These are phyloP conservation scores for Quercus aquifolioides DNA, from an alignment of 306 rosid species.

Conservation along the genomic window DNA sequence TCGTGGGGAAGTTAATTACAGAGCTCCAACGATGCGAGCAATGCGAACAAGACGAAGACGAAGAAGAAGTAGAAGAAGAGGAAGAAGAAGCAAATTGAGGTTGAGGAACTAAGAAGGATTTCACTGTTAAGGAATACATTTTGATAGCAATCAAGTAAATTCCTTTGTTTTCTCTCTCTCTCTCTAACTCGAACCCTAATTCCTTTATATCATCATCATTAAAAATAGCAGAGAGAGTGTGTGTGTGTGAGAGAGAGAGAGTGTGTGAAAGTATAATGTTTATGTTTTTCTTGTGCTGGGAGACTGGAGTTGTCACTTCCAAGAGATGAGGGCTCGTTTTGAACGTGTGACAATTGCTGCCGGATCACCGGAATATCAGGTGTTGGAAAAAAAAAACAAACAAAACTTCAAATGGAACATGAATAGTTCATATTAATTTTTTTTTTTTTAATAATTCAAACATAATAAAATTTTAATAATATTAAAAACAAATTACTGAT, in stretches of 20 bases:
- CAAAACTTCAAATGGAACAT: too few relatives aligned
- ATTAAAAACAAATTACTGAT: too few relatives aligned
- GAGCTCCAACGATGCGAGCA: conserved; percentile 13
- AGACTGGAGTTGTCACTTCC: not conserved
- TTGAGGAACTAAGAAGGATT: conserved; percentile 31
- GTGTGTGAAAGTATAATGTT: too few relatives aligned
- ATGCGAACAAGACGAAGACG: not conserved
- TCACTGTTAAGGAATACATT: conserved; percentile 46
- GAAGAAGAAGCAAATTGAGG: not conserved
- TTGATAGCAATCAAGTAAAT: not conserved
- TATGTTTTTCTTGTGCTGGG: not conserved
- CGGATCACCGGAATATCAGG: not conserved
- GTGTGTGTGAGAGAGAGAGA: too few relatives aligned
- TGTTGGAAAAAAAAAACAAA: not conserved
- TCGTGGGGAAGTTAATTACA: conserved; percentile 19
- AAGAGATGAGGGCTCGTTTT: not conserved
- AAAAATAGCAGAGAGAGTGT: not conserved
- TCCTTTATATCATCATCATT: not conserved
- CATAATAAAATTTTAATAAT: too few relatives aligned
- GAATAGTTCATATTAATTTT: too few relatives aligned
- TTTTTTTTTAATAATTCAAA: too few relatives aligned
- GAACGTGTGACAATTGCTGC: not conserved
- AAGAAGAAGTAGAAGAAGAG: not conserved
- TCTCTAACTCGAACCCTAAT: not conserved
- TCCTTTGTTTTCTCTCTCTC: not conserved